Percentiles rank a stretch among this genome's conserved stretches.
Conservation (phyloP, 805 yeast genomes). For the Yamadazyma laniorum region DNA sequence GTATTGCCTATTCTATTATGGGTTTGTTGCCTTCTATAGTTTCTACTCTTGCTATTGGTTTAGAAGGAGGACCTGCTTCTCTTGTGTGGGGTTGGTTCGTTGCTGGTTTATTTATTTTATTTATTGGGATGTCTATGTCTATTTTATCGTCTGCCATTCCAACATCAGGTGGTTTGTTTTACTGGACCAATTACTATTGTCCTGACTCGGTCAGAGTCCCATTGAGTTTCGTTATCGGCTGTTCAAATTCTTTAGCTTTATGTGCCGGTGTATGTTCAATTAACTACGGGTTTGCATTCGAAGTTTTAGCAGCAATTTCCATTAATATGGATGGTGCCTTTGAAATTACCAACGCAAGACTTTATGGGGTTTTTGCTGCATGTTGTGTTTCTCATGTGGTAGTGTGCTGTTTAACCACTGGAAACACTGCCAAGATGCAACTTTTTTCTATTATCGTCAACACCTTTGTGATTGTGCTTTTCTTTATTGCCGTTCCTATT, state of each 20-base stretch:
- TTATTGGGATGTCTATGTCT: conserved; percentile 62
- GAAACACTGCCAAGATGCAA: conserved; percentile 57
- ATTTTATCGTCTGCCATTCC: conserved; percentile 70
- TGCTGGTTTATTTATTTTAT: conserved; percentile 52
- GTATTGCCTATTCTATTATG: conserved; percentile 72
- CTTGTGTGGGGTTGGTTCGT: conserved; percentile 74
- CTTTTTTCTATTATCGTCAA: conserved; percentile 57
- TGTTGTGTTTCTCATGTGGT: conserved; percentile 51
- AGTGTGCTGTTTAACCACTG: conserved; percentile 57
- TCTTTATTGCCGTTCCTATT: conserved; percentile 63
- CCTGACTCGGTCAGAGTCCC: conserved; percentile 53
- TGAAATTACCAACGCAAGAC: conserved; percentile 49
- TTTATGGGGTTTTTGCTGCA: conserved; percentile 67
- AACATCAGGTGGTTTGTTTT: conserved; percentile 70
- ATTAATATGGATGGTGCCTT: conserved; percentile 55
- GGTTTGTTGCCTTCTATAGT: conserved; percentile 66
- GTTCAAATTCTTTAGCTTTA: conserved; percentile 65
- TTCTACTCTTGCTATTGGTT: conserved; percentile 50
- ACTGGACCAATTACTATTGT: conserved; percentile 52
- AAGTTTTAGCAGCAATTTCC: conserved; percentile 57
- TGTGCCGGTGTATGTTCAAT: conserved; percentile 67
- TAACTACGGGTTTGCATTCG: conserved; percentile 65
- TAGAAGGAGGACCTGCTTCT: conserved; percentile 63
- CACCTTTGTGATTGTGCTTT: conserved; percentile 48
- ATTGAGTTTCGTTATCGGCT: conserved; percentile 62